Base-by-base conservation (phyloP, 441 rosid genomes). In the Pelargonium fulgidum region DNA sequence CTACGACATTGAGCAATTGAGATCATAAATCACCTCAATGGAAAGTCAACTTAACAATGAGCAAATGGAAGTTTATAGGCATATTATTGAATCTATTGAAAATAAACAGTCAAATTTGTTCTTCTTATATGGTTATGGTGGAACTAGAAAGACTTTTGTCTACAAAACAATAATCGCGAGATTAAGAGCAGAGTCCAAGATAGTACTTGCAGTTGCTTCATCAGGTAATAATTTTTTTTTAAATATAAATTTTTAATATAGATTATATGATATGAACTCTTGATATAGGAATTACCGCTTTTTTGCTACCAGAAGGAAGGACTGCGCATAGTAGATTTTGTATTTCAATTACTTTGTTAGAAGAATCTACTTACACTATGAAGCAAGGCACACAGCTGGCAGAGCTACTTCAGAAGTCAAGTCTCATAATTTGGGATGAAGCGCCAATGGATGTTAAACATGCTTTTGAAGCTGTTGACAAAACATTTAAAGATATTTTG, bases 381-480 rank as follows among this genome's bases (percentile, higher is more conserved):
- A 17, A 33, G n/a, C 14, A 36, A 3, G 67, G 41, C 4, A 9
- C 47, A 7, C 22, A 70, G 1, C 42, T 70, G 0, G 62, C 63
- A 47, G 14, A 64, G 9, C 16, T 64, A 17, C 29, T 70, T 1
- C 22, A 11, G 12, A 16, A 12, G 7, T n/a, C 64, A 26, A 13
- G 8, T 2, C 41, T 70, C 5, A 62, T 70, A 7, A 59, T 29
- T 29, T 29, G 36, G 36, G 36, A 24, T 24, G 26, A 29, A 29
- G 3, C 36, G 4, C 36, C 36, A 2, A 29, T 75, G 65, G 13
- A 2, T 1, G 10, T 59, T 13, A 19, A 22, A 33, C 0, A 14
- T 19, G n/a, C 22, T 24, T 75, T 75, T 36, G 74, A 75, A 62
- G 64, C 44, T 12, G 3, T 68, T n/a, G 63, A 68, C 45, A 10